phyloP scores from a whole-genome alignment of 169 alveolate genomes.

The Babesia bigemina region DNA sequence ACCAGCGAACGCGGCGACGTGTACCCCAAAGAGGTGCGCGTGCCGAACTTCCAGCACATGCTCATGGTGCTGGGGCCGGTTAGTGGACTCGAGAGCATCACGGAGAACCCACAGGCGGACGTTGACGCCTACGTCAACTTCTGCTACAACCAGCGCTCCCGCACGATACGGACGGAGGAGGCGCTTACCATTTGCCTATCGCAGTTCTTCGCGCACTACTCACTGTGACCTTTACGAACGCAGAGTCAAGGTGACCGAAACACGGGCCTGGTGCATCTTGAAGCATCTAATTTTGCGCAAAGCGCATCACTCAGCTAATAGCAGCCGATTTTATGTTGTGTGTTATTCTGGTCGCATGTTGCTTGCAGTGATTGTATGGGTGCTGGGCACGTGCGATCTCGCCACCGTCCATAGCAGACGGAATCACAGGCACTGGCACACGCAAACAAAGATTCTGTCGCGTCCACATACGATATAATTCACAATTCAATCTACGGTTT shows the following conservation, averaged over 20 bases:
- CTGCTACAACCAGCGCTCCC: conserved; percentile 90
- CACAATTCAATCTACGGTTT: neutral
- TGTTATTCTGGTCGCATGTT: no score
- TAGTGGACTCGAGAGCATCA: conserved; percentile 86
- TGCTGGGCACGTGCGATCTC: no score
- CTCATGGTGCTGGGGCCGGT: conserved; percentile 90
- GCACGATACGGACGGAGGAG: conserved; percentile 96
- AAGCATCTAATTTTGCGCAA: no score
- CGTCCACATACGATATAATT: no score
- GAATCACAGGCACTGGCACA: no score
- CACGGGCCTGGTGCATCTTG: no score
- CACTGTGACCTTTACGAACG: neutral
- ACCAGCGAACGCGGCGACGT: conserved; percentile 89
- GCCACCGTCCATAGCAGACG: no score
- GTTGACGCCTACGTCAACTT: conserved; percentile 89
- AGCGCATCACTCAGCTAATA: no score
- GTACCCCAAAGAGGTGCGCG: conserved; percentile 48
- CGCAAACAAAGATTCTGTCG: no score
- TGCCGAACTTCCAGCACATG: conserved; percentile 75
- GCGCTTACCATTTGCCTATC: conserved; percentile 85
- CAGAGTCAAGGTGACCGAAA: no score
- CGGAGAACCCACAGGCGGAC: conserved; percentile 66
- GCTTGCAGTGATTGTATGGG: no score
- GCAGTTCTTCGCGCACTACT: conserved; percentile 33
- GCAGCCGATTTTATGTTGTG: no score